Base-by-base conservation (phyloP, 2,329 filamentous ascomycete genomes). In the Aspergillus ochraceus region DNA sequence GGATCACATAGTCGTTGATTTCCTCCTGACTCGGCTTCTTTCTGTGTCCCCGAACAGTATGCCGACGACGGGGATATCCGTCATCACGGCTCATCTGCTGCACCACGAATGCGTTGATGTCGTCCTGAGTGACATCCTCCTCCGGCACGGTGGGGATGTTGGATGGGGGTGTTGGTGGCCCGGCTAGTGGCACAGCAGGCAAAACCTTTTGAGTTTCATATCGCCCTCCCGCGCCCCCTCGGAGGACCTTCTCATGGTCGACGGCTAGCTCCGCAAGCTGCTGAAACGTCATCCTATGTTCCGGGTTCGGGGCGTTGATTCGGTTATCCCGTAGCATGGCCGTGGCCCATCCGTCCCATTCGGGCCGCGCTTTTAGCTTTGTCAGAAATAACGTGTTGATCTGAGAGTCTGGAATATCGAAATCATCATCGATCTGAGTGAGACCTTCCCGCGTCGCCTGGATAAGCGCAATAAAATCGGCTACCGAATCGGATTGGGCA, bases 11-110 rank as follows among this genome's bases (percentile, higher is more conserved):
- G 51, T 71, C 65, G 46, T 70, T 71, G 57, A 71, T 71, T 55
- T 71, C 66, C 55, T 69, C 69, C 58, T 71, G 70, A 36, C 70
- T 71, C 4, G 68, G 70, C 22, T 61, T 61, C 50, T 70, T 71
- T 20, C 32, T 50, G 51, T 71, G 66, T 2, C 64, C 60, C 42
- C 47, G 62, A 22, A 47, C 24, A 46, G 42, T 53, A 29, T 53
- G 52, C 26, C 52, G 59, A 26, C 58, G 58, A 17, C 26, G 53
- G 24, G 49, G 47, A 9, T 50, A 45, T 6, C 56, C 52, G 4
- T 45, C 59, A 36, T 66, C 62, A 30, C 59, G 60, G 12, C 55
- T 58, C 69, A 71, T 71, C 51, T 70, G 64, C 20, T 62, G 59
- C 22, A 69, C 60, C 24, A 71, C 68, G 49, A 71, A 70, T 4